Evolutionary conservation across 257 asterid species (phyloP).

Genomic region (Lavandula angustifolia): DNA sequence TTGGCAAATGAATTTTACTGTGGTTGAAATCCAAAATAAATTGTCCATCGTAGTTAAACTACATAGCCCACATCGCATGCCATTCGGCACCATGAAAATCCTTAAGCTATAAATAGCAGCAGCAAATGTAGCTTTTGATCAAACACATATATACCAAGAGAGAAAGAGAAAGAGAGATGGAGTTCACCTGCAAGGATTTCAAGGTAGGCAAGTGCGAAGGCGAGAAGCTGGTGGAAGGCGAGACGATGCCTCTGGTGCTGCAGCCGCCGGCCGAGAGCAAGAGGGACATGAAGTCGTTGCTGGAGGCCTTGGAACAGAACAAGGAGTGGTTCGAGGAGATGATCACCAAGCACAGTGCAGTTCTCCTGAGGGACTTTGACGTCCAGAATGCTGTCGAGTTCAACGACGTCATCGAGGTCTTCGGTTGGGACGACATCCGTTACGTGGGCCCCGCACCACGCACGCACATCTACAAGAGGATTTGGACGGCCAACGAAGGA

Average conservation of each 20-base stretch:
- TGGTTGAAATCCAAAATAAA: background rate
- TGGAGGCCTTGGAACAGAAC: conserved; percentile 44
- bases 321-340: conserved; percentile 78
- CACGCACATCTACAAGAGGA: conserved; percentile 69
- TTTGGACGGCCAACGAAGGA: conserved; percentile 90
- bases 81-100: conserved; percentile 3
- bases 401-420: conserved; percentile 66
- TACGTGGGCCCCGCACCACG: conserved; percentile 90
- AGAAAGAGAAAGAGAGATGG: conserved; percentile 38
- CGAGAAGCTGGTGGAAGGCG: conserved; percentile 68
- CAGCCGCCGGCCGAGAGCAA: conserved; percentile 39
- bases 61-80: conserved; percentile 23
- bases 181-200: conserved; percentile 60
- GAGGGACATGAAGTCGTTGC: conserved; percentile 36
- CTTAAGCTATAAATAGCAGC: conserved; percentile 28
- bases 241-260: conserved; percentile 71
- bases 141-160: background rate
- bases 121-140: background rate
- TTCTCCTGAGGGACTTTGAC: conserved; percentile 67
- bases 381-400: conserved; percentile 60
- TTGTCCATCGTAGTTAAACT: no score
- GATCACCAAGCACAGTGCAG: conserved; percentile 75
- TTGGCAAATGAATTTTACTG: background rate
- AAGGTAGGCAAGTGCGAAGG: conserved; percentile 89
- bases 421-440: conserved; percentile 78